These are phyloP conservation scores for Leccinum aurantiacum DNA, from an alignment of 768 basidiomycete genomes.

Conservation along the genomic window DNA sequence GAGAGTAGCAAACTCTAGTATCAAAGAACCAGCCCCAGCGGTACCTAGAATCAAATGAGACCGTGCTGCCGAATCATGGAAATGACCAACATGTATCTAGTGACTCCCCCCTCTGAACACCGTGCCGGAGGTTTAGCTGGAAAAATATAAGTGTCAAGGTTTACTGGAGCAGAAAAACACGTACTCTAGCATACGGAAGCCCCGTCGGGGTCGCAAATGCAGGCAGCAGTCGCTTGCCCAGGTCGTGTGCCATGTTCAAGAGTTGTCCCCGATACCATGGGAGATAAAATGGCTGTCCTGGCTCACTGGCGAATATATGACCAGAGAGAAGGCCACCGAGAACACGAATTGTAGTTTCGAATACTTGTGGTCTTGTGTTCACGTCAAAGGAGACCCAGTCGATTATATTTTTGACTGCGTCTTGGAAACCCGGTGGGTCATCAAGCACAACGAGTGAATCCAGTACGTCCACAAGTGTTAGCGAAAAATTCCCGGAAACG, in stretches of 20 bases:
- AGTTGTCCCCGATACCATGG: slow-evolving; percentile 86
- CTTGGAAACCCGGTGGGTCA: slow-evolving; percentile 76
- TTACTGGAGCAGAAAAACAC: slow-evolving; percentile 4
- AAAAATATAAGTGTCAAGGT: slow-evolving; percentile 3
- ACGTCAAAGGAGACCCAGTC: slow-evolving; percentile 87
- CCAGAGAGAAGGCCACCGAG: slow-evolving; percentile 87
- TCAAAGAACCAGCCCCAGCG: slow-evolving; percentile 89
- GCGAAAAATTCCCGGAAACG: slow-evolving; percentile 90
- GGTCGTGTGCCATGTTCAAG: slow-evolving; percentile 77
- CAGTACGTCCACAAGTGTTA: slow-evolving; percentile 79
- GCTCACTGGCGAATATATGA: slow-evolving; percentile 74
- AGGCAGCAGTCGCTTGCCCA: slow-evolving; percentile 82
- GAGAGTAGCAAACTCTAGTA: slow-evolving; percentile 92
- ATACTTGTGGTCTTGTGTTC: slow-evolving; percentile 96
- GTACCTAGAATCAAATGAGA: slow-evolving; percentile 53
- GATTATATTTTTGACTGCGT: slow-evolving; percentile 81
- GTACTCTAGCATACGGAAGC: slow-evolving; percentile 85
- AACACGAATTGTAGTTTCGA: slow-evolving; percentile 94
- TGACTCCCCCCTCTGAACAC: slow-evolving; percentile 73
- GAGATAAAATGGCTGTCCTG: slow-evolving; percentile 66
- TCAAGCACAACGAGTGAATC: slow-evolving; percentile 90
- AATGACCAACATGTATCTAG: slow-evolving; percentile 74
- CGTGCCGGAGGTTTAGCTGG: slow-evolving; percentile 82
- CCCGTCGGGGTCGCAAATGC: slow-evolving; percentile 93
- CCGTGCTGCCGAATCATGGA: not conserved